Conservation (phyloP, 805 yeast genomes). For the Nakazawaea sp. region DNA sequence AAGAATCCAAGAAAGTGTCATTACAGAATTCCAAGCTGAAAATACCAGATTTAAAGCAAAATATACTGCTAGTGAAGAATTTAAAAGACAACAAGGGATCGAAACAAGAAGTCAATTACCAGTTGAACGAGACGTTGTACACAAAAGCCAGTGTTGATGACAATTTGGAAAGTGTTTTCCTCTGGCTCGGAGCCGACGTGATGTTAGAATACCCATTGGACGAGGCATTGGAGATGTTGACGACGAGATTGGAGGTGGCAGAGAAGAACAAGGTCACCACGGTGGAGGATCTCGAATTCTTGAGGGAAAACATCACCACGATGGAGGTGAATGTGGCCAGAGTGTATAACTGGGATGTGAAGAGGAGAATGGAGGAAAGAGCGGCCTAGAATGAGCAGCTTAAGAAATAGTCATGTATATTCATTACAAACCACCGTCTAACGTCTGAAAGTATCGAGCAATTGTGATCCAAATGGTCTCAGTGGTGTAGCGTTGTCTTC, state of each 20-base stretch:
- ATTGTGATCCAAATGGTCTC: slow-evolving; percentile 53
- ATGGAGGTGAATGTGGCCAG: slow-evolving; percentile 98
- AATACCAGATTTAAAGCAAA: slow-evolving; percentile 88
- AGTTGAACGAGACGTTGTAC: slow-evolving; percentile 86
- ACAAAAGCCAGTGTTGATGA: slow-evolving; percentile 72
- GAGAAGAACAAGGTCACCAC: slow-evolving; percentile 51
- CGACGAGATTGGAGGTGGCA: slow-evolving; percentile 57
- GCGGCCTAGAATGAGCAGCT: slow-evolving; percentile 25
- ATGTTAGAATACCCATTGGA: slow-evolving; percentile 91
- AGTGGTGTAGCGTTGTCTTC: slow-evolving; percentile 42
- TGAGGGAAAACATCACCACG: slow-evolving; percentile 87
- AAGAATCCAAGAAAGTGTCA: slow-evolving; percentile 43
- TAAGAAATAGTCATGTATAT: not conserved
- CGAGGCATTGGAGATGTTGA: slow-evolving; percentile 74
- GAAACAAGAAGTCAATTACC: slow-evolving; percentile 59
- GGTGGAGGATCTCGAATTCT: slow-evolving; percentile 77
- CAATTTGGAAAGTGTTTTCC: slow-evolving; percentile 51
- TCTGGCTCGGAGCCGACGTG: slow-evolving; percentile 98
- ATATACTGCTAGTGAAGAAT: slow-evolving; percentile 65
- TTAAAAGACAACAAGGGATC: slow-evolving; percentile 41
- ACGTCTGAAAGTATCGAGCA: slow-evolving; percentile 49
- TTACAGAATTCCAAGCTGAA: slow-evolving; percentile 51
- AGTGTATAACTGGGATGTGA: slow-evolving; percentile 83
- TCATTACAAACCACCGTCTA: too few species aligned
- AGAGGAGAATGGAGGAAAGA: slow-evolving; percentile 52